A percentile compares a stretch with the other conserved stretches of the same genome.
phyloP scores from a whole-genome alignment of 768 basidiomycete species.

The Boletus pseudopeckii region DNA sequence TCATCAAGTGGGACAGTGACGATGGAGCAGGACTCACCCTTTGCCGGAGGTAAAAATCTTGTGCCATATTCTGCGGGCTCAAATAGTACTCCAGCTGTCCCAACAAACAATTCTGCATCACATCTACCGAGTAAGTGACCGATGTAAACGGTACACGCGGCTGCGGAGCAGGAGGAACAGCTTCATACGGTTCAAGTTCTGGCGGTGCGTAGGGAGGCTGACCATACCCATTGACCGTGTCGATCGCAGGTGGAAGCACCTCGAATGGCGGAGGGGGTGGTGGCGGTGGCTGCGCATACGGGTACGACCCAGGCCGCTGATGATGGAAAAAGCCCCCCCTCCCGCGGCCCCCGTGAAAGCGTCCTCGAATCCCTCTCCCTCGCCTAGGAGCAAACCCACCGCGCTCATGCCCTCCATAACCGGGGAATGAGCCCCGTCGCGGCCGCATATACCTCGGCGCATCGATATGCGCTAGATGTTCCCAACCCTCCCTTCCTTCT shows the following conservation, averaged over 20 bases:
- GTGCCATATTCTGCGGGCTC: conserved; percentile 84
- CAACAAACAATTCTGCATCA: conserved; percentile 64
- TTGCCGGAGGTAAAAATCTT: conserved; percentile 78
- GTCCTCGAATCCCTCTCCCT: conserved; percentile 38
- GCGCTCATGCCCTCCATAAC: conserved; percentile 33
- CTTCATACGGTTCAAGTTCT: conserved; percentile 30
- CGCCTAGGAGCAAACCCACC: conserved; percentile 30
- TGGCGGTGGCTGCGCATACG: conserved; percentile 25
- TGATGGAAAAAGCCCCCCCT: conserved; percentile 34
- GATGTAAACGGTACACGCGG: conserved; percentile 42
- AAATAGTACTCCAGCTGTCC: conserved; percentile 91
- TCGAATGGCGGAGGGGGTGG: conserved; percentile 28
- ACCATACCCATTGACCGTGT: conserved; percentile 29
- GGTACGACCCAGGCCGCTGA: conserved; percentile 32
- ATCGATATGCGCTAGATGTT: conserved; percentile 18
- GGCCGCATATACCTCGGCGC: conserved; percentile 22
- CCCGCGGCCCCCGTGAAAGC: conserved; percentile 35
- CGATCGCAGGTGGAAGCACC: conserved; percentile 22
- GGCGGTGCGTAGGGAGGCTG: conserved; percentile 30
- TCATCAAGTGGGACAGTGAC: neutral
- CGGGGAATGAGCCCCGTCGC: conserved; percentile 33
- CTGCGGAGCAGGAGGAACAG: conserved; percentile 20
- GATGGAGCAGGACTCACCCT: conserved; percentile 48
- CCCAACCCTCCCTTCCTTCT: conserved; percentile 22
- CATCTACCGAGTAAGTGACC: conserved; percentile 58